A percentile compares a stretch with the other conserved stretches of the same genome.
These are phyloP conservation scores for Decorospora gaudefroyi DNA, from an alignment of 2,329 filamentous ascomycete species.

Conservation along the genomic window DNA sequence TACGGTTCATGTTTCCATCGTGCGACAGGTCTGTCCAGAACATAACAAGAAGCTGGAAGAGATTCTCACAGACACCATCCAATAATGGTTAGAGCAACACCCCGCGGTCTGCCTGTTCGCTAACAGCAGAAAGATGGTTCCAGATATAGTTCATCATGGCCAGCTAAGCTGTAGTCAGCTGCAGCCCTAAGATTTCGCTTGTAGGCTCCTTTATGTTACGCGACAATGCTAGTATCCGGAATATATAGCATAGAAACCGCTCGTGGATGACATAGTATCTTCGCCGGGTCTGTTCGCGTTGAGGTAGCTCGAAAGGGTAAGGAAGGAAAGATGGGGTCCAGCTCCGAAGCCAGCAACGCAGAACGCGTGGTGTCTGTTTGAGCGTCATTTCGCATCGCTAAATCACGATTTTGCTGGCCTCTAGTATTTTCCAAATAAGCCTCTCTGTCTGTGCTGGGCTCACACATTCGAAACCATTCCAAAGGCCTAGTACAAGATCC, in stretches of 20 bases:
- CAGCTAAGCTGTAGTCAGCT: conserved; percentile 11
- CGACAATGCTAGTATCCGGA: conserved; percentile 9
- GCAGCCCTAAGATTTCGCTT: conserved; percentile 7
- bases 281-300: conserved; percentile 10
- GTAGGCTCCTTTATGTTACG: conserved; percentile 10
- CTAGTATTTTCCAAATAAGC: conserved; percentile 14
- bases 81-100: conserved; percentile 4
- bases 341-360: conserved; percentile 14
- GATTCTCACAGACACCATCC: conserved; percentile 4
- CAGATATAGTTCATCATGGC: conserved; percentile 15
- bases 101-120: conserved; percentile 3
- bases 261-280: conserved; percentile 13
- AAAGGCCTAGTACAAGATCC: conserved; percentile 9
- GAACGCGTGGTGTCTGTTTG: conserved; percentile 7
- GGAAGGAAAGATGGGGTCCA: conserved; percentile 14
- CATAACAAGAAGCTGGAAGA: conserved; percentile 15
- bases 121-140: conserved; percentile 3
- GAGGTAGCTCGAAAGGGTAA: conserved; percentile 9
- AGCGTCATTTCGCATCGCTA: conserved; percentile 11
- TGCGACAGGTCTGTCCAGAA: conserved; percentile 14
- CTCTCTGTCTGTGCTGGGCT: conserved; percentile 9
- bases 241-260: conserved; percentile 13
- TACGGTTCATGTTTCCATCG: conserved; percentile 6
- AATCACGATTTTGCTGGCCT: conserved; percentile 12
- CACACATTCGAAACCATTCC: conserved; percentile 6